phyloP scores from a whole-genome alignment of 2,329 filamentous ascomycete genomes.

The Colletotrichum paranaense region DNA sequence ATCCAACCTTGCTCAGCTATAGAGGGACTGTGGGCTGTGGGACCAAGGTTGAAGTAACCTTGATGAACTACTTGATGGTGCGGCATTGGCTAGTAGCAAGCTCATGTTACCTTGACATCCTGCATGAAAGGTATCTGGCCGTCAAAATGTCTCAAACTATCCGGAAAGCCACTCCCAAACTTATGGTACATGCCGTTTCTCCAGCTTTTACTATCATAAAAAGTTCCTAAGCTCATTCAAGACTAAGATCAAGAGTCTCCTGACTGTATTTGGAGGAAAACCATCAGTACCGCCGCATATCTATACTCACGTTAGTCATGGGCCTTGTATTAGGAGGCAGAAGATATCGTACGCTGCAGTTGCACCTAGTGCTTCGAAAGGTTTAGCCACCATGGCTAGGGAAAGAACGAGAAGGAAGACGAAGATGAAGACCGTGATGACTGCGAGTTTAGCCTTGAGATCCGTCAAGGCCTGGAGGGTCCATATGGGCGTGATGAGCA shows the following conservation, averaged over 20 bases:
- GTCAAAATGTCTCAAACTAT: too few relatives aligned
- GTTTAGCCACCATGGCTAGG: not conserved
- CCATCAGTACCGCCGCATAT: not conserved
- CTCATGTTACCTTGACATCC: too few relatives aligned
- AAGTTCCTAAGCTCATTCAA: not conserved
- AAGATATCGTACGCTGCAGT: not conserved
- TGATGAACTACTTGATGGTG: too few relatives aligned
- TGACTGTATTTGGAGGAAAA: not conserved
- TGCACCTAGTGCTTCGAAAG: not conserved
- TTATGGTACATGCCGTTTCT: not conserved
- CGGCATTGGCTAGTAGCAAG: too few relatives aligned
- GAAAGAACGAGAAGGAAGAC: not conserved
- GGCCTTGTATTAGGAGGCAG: fast-evolving
- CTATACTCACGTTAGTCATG: not conserved
- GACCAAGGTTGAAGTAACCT: too few relatives aligned
- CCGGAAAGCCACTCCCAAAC: too few relatives aligned
- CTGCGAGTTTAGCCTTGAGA: fast-evolving
- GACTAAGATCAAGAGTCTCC: not conserved
- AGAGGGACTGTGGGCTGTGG: too few relatives aligned
- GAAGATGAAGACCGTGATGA: not conserved
- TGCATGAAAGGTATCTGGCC: too few relatives aligned
- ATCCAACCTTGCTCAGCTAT: too few relatives aligned
- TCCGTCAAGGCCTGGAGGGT: not conserved
- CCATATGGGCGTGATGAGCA: not conserved
- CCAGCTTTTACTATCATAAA: fast-evolving